Evolutionary conservation across 805 yeast genomes (phyloP).

Genomic region (Spathaspora boniae): DNA sequence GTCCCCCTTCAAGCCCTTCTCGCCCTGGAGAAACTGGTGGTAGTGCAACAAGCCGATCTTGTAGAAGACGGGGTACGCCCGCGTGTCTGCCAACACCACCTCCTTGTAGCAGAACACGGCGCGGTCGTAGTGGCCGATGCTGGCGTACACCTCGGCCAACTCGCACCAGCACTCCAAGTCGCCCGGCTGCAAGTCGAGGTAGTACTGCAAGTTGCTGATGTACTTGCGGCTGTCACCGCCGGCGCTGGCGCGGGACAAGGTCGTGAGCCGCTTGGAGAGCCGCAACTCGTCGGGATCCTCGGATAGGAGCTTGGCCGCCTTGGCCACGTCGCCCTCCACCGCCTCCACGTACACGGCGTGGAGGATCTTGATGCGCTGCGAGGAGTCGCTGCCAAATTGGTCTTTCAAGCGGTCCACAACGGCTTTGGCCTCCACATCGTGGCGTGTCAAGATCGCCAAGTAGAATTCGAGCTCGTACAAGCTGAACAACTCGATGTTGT

Average conservation of each 20-base stretch:
- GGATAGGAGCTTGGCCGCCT: constrained; percentile 27
- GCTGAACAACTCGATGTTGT: constrained; percentile 48
- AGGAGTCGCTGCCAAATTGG: constrained; percentile 47
- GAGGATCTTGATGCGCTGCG: constrained; percentile 56
- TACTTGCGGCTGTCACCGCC: constrained; percentile 32
- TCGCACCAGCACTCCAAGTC: constrained; percentile 81
- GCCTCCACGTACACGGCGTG: constrained; percentile 58
- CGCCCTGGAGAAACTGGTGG: constrained; percentile 24
- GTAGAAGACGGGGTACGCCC: constrained; percentile 63
- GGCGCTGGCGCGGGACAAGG: constrained; percentile 25
- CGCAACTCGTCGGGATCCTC: constrained; percentile 32
- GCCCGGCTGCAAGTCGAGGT: constrained; percentile 62
- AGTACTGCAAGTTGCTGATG: constrained; percentile 51
- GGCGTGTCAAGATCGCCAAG: constrained; percentile 53
- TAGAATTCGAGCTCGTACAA: constrained; percentile 72
- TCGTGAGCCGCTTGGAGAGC: constrained; percentile 35
- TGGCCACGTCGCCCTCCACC: constrained; percentile 30
- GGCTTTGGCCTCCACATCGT: constrained; percentile 69
- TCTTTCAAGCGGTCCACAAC: constrained; percentile 65
- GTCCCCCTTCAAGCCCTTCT: constrained; percentile 13
- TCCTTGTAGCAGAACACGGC: constrained; percentile 70
- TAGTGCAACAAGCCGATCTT: constrained; percentile 49
- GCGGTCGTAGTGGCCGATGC: constrained; percentile 59
- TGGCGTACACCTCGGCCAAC: constrained; percentile 60
- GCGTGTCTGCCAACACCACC: constrained; percentile 62